Conservation (phyloP, 2,329 filamentous ascomycete genomes). For the Alternaria tenuissima region DNA sequence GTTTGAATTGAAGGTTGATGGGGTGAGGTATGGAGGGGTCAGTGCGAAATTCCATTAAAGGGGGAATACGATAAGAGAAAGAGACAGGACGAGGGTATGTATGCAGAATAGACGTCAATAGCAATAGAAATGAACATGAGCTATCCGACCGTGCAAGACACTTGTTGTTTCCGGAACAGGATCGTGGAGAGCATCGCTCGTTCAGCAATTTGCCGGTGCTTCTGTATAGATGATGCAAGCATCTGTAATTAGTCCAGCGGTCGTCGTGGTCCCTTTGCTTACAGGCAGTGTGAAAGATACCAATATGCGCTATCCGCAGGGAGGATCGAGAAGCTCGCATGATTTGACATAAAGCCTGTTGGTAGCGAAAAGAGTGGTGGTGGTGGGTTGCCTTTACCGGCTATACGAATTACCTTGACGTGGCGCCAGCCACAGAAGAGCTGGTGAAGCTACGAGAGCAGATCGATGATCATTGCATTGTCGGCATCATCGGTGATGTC, state of each 20-base stretch:
- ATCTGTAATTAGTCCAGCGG: neutral
- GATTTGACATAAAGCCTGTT: neutral
- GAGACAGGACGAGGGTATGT: neutral
- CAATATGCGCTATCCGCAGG: neutral
- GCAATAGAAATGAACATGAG: neutral
- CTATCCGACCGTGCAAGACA: neutral
- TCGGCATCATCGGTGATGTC: neutral
- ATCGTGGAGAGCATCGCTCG: neutral
- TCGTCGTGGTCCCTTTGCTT: neutral
- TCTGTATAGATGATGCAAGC: neutral
- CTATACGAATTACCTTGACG: neutral
- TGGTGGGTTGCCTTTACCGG: neutral
- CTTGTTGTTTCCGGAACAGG: neutral
- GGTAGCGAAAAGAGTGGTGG: neutral
- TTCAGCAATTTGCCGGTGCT: neutral
- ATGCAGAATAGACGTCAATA: neutral
- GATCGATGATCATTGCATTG: neutral
- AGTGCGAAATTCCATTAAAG: constrained; percentile 78
- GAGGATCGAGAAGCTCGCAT: neutral
- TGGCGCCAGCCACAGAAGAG: neutral
- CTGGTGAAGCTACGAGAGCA: neutral
- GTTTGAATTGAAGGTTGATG: constrained; percentile 82
- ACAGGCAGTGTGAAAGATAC: neutral
- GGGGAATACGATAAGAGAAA: neutral
- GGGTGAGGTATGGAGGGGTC: constrained; percentile 77